A percentile compares a stretch with the other conserved stretches of the same genome.
Conservation (phyloP, 192 early-diverging fungal genomes). For the Rhizoclosmatium sp. region DNA sequence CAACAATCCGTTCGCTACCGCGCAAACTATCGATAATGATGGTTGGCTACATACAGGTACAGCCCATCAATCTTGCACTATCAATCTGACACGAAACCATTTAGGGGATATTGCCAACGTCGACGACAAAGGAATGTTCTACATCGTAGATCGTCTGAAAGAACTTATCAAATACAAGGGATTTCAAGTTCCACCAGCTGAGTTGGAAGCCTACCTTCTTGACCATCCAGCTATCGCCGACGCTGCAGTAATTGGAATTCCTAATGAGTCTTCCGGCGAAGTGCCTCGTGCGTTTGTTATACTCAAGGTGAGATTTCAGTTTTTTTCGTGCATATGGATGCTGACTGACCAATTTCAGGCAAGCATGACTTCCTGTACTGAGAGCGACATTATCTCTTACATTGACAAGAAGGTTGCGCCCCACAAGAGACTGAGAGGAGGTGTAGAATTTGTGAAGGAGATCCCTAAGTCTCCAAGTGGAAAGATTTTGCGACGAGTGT, state of each 20-base stretch:
- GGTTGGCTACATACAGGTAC: slow-evolving; percentile 79
- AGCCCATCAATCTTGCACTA: neutral
- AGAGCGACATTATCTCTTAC: slow-evolving; percentile 62
- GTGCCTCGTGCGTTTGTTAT: slow-evolving; percentile 83
- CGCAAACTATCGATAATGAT: slow-evolving; percentile 72
- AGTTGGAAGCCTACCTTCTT: slow-evolving; percentile 80
- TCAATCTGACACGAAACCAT: slow-evolving; percentile 18
- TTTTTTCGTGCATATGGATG: neutral
- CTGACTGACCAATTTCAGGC: neutral
- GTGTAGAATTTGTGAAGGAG: slow-evolving; percentile 71
- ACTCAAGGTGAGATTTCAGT: slow-evolving; percentile 42
- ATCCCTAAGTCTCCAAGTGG: slow-evolving; percentile 83
- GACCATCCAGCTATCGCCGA: slow-evolving; percentile 72
- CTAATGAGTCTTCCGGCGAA: slow-evolving; percentile 61
- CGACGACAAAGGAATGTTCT: slow-evolving; percentile 69
- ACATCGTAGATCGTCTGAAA: slow-evolving; percentile 80
- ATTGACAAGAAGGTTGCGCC: slow-evolving; percentile 68
- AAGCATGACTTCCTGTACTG: slow-evolving; percentile 35
- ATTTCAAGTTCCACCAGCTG: slow-evolving; percentile 84
- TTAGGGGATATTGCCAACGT: slow-evolving; percentile 75
- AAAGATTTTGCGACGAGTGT: slow-evolving; percentile 82
- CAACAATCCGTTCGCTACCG: slow-evolving; percentile 78
- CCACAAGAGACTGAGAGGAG: slow-evolving; percentile 84
- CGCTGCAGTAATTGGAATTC: slow-evolving; percentile 52
- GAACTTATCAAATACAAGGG: slow-evolving; percentile 95